Conservation (phyloP, 2,329 filamentous ascomycete species). For the Botrytis tulipae region DNA sequence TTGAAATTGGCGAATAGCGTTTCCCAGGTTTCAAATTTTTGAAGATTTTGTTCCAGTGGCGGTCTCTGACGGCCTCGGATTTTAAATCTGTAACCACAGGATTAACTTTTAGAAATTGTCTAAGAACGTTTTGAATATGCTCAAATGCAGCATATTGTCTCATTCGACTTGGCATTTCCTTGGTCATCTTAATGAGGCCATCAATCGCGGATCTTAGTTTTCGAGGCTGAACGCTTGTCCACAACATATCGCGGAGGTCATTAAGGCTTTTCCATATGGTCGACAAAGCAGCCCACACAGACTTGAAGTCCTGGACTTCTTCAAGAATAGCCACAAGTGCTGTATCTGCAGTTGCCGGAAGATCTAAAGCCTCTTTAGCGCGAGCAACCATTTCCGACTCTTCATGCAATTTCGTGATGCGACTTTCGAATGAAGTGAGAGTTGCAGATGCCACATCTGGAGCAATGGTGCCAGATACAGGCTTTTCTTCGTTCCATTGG, state of each 20-base stretch:
- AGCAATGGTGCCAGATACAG: slow-evolving; percentile 89
- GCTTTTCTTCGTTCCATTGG: slow-evolving; percentile 96
- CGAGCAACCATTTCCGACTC: slow-evolving; percentile 93
- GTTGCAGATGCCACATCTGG: slow-evolving; percentile 85
- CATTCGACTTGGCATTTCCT: slow-evolving; percentile 99
- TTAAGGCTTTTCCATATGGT: slow-evolving; percentile 97
- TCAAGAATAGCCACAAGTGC: slow-evolving; percentile 84
- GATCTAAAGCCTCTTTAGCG: slow-evolving; percentile 92
- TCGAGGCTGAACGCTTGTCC: slow-evolving; percentile 92
- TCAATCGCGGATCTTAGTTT: slow-evolving; percentile 90
- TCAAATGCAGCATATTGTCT: slow-evolving; percentile 99
- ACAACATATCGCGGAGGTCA: slow-evolving; percentile 86
- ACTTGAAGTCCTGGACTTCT: slow-evolving; percentile 98
- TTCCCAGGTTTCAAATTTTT: slow-evolving; percentile 91
- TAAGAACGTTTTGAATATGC: slow-evolving; percentile 89
- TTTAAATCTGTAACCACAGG: slow-evolving; percentile 84
- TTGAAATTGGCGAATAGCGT: slow-evolving; percentile 87
- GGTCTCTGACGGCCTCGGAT: slow-evolving; percentile 91
- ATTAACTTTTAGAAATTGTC: slow-evolving; percentile 88
- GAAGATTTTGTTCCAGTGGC: slow-evolving; percentile 98
- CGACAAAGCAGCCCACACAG: slow-evolving; percentile 92
- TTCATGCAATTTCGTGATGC: slow-evolving; percentile 79
- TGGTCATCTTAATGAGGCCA: slow-evolving; percentile 92
- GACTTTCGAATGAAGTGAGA: slow-evolving; percentile 76
- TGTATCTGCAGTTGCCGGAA: slow-evolving; percentile 76